These are phyloP conservation scores for Heliosperma pusillum DNA, from an alignment of 148 eudicot species.

Conservation along the genomic window DNA sequence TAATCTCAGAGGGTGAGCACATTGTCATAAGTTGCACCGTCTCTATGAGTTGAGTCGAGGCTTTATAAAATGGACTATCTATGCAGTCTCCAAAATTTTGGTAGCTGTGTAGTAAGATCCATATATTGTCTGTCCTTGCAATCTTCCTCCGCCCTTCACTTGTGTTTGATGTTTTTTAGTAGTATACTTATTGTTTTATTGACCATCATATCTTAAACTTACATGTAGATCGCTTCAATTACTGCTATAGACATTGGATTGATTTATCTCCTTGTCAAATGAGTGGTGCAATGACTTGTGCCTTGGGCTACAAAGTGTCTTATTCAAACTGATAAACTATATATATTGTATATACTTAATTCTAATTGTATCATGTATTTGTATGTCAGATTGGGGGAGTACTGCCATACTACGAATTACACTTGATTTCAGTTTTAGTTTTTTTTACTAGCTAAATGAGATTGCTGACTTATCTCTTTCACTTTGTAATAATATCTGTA, in stretches of 20 bases:
- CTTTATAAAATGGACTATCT: background rate
- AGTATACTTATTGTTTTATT: background rate
- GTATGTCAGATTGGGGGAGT: background rate
- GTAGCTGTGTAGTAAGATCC: background rate
- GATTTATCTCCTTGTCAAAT: background rate
- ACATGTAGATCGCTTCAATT: too few species aligned
- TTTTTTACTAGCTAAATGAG: background rate
- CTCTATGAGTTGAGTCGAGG: constrained; percentile 1
- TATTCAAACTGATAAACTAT: background rate
- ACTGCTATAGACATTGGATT: background rate
- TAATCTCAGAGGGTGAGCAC: constrained; percentile 8
- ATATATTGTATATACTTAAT: too few species aligned
- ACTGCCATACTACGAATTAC: background rate
- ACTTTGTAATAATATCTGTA: constrained; percentile 8
- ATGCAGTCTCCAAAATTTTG: constrained; percentile 2
- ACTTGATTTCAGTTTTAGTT: background rate
- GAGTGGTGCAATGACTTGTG: too few species aligned
- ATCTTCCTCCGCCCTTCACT: background rate
- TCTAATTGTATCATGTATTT: too few species aligned
- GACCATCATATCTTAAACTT: too few species aligned
- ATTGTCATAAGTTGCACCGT: background rate
- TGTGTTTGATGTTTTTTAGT: constrained; percentile 1
- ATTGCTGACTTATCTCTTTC: constrained; percentile 20
- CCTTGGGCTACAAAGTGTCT: background rate
- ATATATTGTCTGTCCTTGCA: background rate